Evolutionary conservation across 2,329 filamentous ascomycete species (phyloP).

Genomic region (Sporothrix brunneoviolacea): DNA sequence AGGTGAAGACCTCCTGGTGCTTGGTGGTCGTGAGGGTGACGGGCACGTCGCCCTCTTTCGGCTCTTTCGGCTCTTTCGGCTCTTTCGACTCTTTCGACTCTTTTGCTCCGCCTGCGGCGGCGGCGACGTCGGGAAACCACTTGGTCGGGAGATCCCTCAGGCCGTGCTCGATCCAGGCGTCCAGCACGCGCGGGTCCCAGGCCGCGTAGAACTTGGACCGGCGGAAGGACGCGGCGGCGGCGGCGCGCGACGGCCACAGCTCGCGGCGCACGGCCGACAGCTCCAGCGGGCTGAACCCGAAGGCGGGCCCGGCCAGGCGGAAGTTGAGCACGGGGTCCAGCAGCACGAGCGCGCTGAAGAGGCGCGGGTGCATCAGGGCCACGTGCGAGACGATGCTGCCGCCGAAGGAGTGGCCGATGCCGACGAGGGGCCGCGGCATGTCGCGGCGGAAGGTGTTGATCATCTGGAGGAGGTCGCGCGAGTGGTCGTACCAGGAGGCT

Average conservation of each 20-base stretch:
- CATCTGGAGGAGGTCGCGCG: conserved; percentile 77
- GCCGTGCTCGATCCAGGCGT: conserved; percentile 65
- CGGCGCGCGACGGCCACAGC: conserved; percentile 68
- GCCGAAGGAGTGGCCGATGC: conserved; percentile 86
- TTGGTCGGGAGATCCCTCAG: conserved; percentile 66
- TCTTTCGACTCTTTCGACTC: conserved; percentile 27
- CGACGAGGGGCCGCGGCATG: conserved; percentile 76
- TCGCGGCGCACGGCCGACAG: conserved; percentile 70
- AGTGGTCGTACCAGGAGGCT: conserved; percentile 82
- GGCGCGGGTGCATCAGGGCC: conserved; percentile 70
- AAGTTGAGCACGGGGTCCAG: conserved; percentile 83
- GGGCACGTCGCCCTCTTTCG: conserved; percentile 23
- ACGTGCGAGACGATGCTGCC: conserved; percentile 66
- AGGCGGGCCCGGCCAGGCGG: conserved; percentile 32
- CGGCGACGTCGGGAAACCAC: conserved; percentile 40
- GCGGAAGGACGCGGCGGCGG: conserved; percentile 59
- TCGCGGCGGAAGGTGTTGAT: conserved; percentile 74
- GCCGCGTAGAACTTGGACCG: conserved; percentile 67
- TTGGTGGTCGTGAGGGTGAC: conserved; percentile 74
- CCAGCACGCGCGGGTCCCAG: conserved; percentile 77
- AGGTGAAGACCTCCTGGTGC: conserved; percentile 82
- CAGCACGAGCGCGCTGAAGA: conserved; percentile 67
- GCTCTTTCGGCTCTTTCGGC: not conserved
- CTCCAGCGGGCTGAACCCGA: conserved; percentile 38
- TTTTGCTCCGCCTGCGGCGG: not conserved